These are phyloP conservation scores for Cordyceps javanica DNA, from an alignment of 2,329 filamentous ascomycete species.

Conservation along the genomic window DNA sequence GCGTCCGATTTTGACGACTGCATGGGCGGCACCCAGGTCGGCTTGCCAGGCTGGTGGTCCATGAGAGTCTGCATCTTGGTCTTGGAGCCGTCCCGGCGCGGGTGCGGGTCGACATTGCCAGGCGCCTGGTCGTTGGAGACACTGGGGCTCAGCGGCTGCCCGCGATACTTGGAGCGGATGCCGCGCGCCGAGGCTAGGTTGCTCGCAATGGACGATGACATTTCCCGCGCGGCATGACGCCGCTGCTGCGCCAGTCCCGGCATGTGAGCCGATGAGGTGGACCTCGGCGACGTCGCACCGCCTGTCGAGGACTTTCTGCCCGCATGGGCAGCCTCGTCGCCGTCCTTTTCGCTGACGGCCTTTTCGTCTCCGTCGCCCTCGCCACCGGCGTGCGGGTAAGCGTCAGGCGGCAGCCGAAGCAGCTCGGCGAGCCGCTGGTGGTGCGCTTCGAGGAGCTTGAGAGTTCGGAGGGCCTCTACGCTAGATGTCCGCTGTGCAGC, in stretches of 20 bases:
- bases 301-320: constrained; percentile 16
- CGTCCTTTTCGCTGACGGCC: constrained; percentile 13
- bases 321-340: constrained; percentile 10
- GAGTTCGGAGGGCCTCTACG: constrained; percentile 71
- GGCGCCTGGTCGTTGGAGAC: constrained; percentile 68
- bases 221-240: constrained; percentile 56
- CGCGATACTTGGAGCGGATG: constrained; percentile 60
- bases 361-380: constrained; percentile 24
- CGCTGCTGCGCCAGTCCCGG: constrained; percentile 34
- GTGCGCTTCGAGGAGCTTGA: constrained; percentile 80
- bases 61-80: constrained; percentile 52
- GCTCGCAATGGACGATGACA: constrained; percentile 78
- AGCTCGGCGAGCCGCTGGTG: constrained; percentile 79
- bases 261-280: constrained; percentile 24
- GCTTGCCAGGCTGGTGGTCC: constrained; percentile 45
- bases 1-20: constrained; percentile 20
- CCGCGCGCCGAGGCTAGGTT: constrained; percentile 82
- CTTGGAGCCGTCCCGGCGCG: constrained; percentile 43
- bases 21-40: constrained; percentile 45
- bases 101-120: constrained; percentile 57
- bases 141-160: constrained; percentile 64
- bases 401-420: constrained; percentile 60
- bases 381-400: constrained; percentile 28
- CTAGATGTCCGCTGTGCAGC: constrained; percentile 66
- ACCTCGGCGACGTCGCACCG: constrained; percentile 19